Conservation (phyloP, 2,329 filamentous ascomycete species). For the Chaetomium sp. region DNA sequence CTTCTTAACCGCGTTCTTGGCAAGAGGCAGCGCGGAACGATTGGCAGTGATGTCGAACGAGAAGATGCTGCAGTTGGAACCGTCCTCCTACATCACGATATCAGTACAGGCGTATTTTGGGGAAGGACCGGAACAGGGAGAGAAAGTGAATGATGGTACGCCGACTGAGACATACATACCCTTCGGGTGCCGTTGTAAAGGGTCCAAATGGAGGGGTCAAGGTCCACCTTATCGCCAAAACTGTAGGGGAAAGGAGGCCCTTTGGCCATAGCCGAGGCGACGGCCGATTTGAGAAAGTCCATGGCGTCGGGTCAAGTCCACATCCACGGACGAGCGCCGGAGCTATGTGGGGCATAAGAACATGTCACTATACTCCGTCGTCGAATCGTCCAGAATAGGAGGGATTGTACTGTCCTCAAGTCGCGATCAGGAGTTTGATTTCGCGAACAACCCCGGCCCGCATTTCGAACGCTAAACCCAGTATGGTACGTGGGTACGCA, state of each 20-base stretch:
- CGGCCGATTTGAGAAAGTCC: slow-evolving; percentile 97
- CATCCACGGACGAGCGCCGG: not conserved
- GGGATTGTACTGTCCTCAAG: too few species aligned
- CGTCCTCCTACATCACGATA: slow-evolving; percentile 65
- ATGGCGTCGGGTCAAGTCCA: slow-evolving; percentile 42
- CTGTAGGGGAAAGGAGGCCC: slow-evolving; percentile 88
- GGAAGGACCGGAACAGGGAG: not conserved
- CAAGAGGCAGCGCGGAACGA: slow-evolving; percentile 73
- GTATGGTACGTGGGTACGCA: too few species aligned
- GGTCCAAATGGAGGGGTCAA: slow-evolving; percentile 94
- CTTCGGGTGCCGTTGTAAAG: slow-evolving; percentile 89
- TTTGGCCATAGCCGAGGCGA: slow-evolving; percentile 93
- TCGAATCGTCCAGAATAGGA: too few species aligned
- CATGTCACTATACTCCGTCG: too few species aligned
- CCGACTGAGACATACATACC: slow-evolving; percentile 42
- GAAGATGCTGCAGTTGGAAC: slow-evolving; percentile 92
- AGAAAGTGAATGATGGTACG: not conserved
- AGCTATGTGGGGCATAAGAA: not conserved
- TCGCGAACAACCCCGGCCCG: too few species aligned
- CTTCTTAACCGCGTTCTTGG: slow-evolving; percentile 91
- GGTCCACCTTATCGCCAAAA: slow-evolving; percentile 87
- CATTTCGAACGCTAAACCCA: too few species aligned
- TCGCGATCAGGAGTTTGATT: too few species aligned
- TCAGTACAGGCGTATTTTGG: not conserved
- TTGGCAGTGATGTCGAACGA: slow-evolving; percentile 84